Conservation (phyloP, 345 rosid genomes). For the Citrus glauca region DNA sequence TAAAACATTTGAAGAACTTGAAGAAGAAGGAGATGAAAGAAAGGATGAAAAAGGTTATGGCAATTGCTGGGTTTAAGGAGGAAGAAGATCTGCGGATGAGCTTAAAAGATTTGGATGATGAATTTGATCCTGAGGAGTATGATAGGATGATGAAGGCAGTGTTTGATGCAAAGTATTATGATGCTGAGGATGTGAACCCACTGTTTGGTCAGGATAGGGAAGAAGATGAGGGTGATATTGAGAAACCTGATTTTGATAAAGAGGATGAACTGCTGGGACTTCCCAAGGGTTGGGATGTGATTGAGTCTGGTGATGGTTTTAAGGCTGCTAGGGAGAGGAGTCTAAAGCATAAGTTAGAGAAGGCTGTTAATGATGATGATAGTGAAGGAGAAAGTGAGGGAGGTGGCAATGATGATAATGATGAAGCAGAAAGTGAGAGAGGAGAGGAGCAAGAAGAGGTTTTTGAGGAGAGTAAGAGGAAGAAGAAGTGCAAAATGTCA, state of each 20-base stretch:
- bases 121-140: slow-evolving; percentile 75
- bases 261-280: slow-evolving; percentile 90
- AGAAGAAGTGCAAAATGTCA: slow-evolving; percentile 67
- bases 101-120: slow-evolving; percentile 53
- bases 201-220: slow-evolving; percentile 43
- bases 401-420: slow-evolving; percentile 2
- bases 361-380: slow-evolving; percentile 16
- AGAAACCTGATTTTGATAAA: slow-evolving; percentile 79
- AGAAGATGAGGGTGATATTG: slow-evolving; percentile 35
- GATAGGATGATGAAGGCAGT: slow-evolving; percentile 74
- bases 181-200: slow-evolving; percentile 52
- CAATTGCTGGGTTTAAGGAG: slow-evolving; percentile 63
- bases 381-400: slow-evolving; percentile 19
- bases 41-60: slow-evolving; percentile 62
- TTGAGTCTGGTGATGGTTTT: slow-evolving; percentile 53
- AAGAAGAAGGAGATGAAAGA: slow-evolving; percentile 84
- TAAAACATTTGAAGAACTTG: slow-evolving; percentile 84
- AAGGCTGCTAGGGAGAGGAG: slow-evolving; percentile 56
- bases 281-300: slow-evolving; percentile 64
- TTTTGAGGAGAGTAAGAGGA: slow-evolving; percentile 46
- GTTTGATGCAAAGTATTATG: slow-evolving; percentile 65
- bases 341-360: slow-evolving; percentile 36
- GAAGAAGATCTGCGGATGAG: slow-evolving; percentile 36
- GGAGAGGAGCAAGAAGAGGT: slow-evolving; percentile 16
- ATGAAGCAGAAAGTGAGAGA: slow-evolving; percentile 11